Percentiles rank a stretch among this genome's conserved stretches.
These are phyloP conservation scores for Coemansia javaensis DNA, from an alignment of 192 early-diverging fungal genomes.

Conservation along the genomic window DNA sequence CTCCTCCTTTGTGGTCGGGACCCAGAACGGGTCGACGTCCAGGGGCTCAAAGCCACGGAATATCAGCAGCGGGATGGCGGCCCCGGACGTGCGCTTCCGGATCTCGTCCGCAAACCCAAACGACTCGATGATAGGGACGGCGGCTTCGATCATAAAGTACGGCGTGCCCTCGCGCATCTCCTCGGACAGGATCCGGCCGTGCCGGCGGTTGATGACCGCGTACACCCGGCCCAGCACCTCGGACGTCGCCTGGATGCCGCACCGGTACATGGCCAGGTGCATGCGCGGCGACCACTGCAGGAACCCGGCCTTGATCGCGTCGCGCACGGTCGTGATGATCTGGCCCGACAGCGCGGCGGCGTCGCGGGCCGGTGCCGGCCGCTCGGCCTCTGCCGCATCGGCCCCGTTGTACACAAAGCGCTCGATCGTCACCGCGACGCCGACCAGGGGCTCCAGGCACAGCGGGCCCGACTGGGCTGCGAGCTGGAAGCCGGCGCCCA, in stretches of 20 bases:
- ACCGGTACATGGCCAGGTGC: constrained; percentile 94
- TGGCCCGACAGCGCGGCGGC: constrained; percentile 58
- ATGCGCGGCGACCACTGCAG: constrained; percentile 92
- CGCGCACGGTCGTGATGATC: constrained; percentile 80
- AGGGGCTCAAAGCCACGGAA: constrained; percentile 92
- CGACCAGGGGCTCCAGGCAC: constrained; percentile 89
- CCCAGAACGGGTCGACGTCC: constrained; percentile 97
- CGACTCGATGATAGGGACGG: constrained; percentile 91
- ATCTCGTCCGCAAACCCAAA: constrained; percentile 99
- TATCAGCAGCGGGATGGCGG: constrained; percentile 90
- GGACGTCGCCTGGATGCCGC: constrained; percentile 92
- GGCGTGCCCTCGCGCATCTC: constrained; percentile 98
- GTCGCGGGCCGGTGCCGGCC: neutral
- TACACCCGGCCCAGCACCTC: constrained; percentile 96
- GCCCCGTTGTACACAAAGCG: constrained; percentile 15
- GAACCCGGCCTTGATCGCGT: constrained; percentile 78
- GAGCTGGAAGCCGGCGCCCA: constrained; percentile 91
- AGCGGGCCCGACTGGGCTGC: constrained; percentile 84
- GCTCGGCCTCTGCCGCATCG: neutral
- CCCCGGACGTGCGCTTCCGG: constrained; percentile 90
- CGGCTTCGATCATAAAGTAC: constrained; percentile 83
- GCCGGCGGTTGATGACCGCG: constrained; percentile 82
- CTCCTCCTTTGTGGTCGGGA: constrained; percentile 95
- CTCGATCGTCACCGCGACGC: constrained; percentile 56
- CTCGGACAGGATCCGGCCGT: constrained; percentile 89